Evolutionary conservation across 2,329 filamentous ascomycete genomes (phyloP).

Genomic region (Ascosphaera aggregata): DNA sequence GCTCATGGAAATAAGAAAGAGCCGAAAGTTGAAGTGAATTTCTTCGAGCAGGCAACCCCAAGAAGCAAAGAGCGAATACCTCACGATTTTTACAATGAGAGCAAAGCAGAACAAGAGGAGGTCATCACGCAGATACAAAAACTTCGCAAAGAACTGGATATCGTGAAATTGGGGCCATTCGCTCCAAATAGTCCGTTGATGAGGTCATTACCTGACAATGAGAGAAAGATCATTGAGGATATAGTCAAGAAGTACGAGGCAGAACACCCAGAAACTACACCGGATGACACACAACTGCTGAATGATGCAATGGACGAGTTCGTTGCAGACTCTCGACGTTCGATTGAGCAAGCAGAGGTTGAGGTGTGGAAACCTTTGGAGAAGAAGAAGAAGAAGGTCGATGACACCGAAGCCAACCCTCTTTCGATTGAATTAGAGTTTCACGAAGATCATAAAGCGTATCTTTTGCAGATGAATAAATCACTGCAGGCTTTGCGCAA

Average conservation of each 20-base stretch:
- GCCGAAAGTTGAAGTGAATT: conserved; percentile 18
- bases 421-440: conserved; percentile 14
- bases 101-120: conserved; percentile 15
- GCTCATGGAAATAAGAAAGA: conserved; percentile 12
- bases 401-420: conserved; percentile 2
- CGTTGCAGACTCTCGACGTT: conserved; percentile 11
- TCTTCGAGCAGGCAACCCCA: conserved; percentile 19
- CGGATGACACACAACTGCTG: conserved; percentile 12
- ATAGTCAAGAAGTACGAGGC: conserved; percentile 20
- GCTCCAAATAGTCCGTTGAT: conserved; percentile 22
- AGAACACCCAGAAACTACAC: conserved; percentile 10
- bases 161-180: conserved; percentile 20
- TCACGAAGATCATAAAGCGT: conserved; percentile 14
- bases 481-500: conserved; percentile 12
- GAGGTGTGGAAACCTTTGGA: conserved; percentile 5
- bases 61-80: conserved; percentile 14
- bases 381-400: conserved; percentile 7
- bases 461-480: conserved; percentile 18
- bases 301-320: conserved; percentile 18
- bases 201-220: conserved; percentile 17
- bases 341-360: conserved; percentile 6
- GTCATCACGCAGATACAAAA: conserved; percentile 16
- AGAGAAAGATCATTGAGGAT: conserved; percentile 18
- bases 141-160: conserved; percentile 18
- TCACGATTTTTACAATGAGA: conserved; percentile 18